phyloP scores from a whole-genome alignment of 352 stramenopile species.

The Phytophthora sp. region DNA sequence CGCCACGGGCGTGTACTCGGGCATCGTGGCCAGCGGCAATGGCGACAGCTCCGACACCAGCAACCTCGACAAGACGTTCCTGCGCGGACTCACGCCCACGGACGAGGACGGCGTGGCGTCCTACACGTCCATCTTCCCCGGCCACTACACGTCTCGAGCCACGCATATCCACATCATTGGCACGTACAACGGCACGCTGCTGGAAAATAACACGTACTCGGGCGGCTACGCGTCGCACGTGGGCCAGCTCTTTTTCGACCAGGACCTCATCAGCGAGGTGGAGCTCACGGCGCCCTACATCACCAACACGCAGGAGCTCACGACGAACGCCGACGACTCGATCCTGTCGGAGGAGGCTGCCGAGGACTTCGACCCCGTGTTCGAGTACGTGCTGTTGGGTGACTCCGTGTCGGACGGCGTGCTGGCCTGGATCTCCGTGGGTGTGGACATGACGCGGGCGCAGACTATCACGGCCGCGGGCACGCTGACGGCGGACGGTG shows the following conservation, averaged over 20 bases:
- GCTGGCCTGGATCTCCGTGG: too few species aligned
- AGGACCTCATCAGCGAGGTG: slow-evolving; percentile 28
- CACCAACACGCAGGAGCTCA: slow-evolving; percentile 38
- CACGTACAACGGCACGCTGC: slow-evolving; percentile 30
- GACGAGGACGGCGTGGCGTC: slow-evolving; percentile 16
- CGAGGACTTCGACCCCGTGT: too few species aligned
- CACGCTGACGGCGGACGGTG: too few species aligned
- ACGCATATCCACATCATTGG: slow-evolving; percentile 29
- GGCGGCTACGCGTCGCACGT: slow-evolving; percentile 21
- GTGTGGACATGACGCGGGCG: slow-evolving; percentile 23
- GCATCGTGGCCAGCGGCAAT: slow-evolving; percentile 25
- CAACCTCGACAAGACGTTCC: slow-evolving; percentile 25
- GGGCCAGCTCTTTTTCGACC: slow-evolving; percentile 29
- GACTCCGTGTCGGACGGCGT: slow-evolving; percentile 33
- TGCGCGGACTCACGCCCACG: slow-evolving; percentile 21
- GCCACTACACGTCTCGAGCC: slow-evolving; percentile 27
- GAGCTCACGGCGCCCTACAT: slow-evolving; percentile 18
- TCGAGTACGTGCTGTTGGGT: slow-evolving; percentile 43
- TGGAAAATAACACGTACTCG: slow-evolving; percentile 29
- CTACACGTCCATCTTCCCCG: slow-evolving; percentile 24
- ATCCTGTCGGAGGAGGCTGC: slow-evolving; percentile 34
- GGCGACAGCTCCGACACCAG: slow-evolving; percentile 21
- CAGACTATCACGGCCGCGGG: too few species aligned
- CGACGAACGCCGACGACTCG: slow-evolving; percentile 28
- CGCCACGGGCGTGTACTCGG: slow-evolving; percentile 27